Base-by-base conservation (phyloP, 495 filamentous ascomycete species). In the Neurospora intermedia region DNA sequence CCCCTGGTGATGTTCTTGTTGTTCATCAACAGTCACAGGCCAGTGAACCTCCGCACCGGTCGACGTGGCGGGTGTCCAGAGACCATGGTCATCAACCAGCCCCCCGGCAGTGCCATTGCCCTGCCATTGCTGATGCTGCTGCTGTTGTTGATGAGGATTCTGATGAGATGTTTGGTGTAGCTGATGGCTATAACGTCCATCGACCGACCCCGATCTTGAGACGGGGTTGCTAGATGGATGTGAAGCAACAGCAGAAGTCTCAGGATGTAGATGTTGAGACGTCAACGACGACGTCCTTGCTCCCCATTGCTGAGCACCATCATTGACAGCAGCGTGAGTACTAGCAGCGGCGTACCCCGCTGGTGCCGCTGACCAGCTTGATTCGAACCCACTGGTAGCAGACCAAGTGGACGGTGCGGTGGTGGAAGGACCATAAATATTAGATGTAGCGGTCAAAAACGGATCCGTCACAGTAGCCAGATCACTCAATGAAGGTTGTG, bases 401-500 rank as follows among this genome's bases (percentile, higher is more conserved):
- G 54, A 16, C 23, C 74, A 71, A 45, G 69, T 35, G 18, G 39
- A 73, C 16, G 23, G 23, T 20, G 15, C 45, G 27, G 71, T 39
- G 3, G 40, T 73, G 45, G 13, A 48, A 43, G 42, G 4, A 6
- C 10, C 43, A 11, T 71, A 39, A 5, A 73, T 46, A 15, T 27
- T 46, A 9, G 74, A 62, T 1, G 62, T 43, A 70, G 70, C 54
- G 8, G 75, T 45, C 27, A 79, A 70, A 41, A 79, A 78, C 4
- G 76, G 78, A 70, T 79, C 77, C 0, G 75, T 76, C 4, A 76
- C 75, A 54, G 74, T 74, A 0, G 76, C 62, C 2, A 78, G 71
- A 13, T 43, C n/a, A 31, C 35, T 54, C 18, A 74, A 62, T 69
- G 62, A 59, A 45, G 18, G 71, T n/a, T 35, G 70, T 20, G 15